Evolutionary conservation across 352 stramenopile species (phyloP).

Genomic region (Phytopythium chamaehyphon): DNA sequence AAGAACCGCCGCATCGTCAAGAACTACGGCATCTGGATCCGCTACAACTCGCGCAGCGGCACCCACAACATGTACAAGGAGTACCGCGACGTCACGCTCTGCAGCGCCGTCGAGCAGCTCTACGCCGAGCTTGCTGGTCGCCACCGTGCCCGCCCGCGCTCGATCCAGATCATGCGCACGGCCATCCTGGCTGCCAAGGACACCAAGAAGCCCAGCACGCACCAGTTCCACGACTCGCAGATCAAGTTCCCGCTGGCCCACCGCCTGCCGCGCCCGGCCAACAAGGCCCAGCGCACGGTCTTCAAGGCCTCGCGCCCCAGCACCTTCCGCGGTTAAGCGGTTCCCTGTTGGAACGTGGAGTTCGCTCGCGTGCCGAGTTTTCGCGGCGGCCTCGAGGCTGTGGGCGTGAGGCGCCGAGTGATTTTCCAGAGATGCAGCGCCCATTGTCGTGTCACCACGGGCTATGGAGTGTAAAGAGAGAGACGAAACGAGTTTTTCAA

Average conservation of each 20-base stretch:
- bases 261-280: slow-evolving; percentile 90
- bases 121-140: slow-evolving; percentile 98
- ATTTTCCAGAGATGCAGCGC: background rate
- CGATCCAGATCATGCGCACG: slow-evolving; percentile 99
- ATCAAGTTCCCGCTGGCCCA: slow-evolving; percentile 99
- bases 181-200: slow-evolving; percentile 94
- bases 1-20: slow-evolving; percentile 98
- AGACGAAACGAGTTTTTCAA: slow-evolving; percentile 30
- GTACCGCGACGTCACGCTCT: slow-evolving; percentile 98
- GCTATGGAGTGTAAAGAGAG: background rate
- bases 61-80: slow-evolving; percentile 99
- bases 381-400: background rate
- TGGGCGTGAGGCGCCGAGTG: background rate
- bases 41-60: slow-evolving; percentile 99
- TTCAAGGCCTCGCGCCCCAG: slow-evolving; percentile 96
- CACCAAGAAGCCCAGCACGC: slow-evolving; percentile 94
- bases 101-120: slow-evolving; percentile 97
- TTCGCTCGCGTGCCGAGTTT: background rate
- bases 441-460: too few relatives aligned
- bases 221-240: slow-evolving; percentile 96
- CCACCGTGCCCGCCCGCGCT: slow-evolving; percentile 95
- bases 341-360: background rate
- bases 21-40: slow-evolving; percentile 99
- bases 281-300: slow-evolving; percentile 94
- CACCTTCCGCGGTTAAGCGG: slow-evolving; percentile 97